phyloP scores from a whole-genome alignment of 805 yeast genomes.

The Candida ipomoeae region DNA sequence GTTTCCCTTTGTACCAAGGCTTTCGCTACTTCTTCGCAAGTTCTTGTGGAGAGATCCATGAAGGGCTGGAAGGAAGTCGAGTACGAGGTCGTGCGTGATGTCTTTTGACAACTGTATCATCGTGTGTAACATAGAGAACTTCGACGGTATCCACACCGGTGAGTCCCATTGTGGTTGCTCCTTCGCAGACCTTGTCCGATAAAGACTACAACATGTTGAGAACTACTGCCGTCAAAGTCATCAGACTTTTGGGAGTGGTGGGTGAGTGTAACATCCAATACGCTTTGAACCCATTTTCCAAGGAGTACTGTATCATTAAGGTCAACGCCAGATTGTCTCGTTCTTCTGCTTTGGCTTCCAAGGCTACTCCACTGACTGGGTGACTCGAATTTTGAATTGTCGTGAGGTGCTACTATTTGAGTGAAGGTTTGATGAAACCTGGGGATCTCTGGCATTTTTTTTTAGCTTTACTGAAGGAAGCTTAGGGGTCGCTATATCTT shows the following conservation, averaged over 20 bases:
- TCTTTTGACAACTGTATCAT: conserved; percentile 96
- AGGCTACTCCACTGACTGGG: too few relatives aligned
- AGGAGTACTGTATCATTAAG: conserved; percentile 95
- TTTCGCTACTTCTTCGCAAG: conserved; percentile 94
- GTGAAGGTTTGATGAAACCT: too few relatives aligned
- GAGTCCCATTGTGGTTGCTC: conserved; percentile 98
- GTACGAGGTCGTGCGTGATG: conserved; percentile 98
- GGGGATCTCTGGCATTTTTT: too few relatives aligned
- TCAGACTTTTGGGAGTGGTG: conserved; percentile 96
- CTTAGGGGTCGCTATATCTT: too few relatives aligned
- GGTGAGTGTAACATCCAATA: conserved; percentile 99
- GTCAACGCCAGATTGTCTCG: conserved; percentile 97
- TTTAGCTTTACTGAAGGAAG: too few relatives aligned
- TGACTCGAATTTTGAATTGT: too few relatives aligned
- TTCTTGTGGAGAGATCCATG: conserved; percentile 91
- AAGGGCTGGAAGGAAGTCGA: conserved; percentile 99
- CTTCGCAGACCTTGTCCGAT: conserved; percentile 94
- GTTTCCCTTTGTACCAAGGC: conserved; percentile 84
- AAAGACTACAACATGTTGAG: conserved; percentile 97
- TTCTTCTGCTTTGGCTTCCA: conserved; percentile 98
- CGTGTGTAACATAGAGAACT: conserved; percentile 98
- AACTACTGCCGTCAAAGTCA: conserved; percentile 95
- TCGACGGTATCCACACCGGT: conserved; percentile 98
- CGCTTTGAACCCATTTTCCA: conserved; percentile 88
- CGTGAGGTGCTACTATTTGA: too few relatives aligned